phyloP scores from a whole-genome alignment of 2,329 filamentous ascomycete genomes.

The Leptographium lundbergii region DNA sequence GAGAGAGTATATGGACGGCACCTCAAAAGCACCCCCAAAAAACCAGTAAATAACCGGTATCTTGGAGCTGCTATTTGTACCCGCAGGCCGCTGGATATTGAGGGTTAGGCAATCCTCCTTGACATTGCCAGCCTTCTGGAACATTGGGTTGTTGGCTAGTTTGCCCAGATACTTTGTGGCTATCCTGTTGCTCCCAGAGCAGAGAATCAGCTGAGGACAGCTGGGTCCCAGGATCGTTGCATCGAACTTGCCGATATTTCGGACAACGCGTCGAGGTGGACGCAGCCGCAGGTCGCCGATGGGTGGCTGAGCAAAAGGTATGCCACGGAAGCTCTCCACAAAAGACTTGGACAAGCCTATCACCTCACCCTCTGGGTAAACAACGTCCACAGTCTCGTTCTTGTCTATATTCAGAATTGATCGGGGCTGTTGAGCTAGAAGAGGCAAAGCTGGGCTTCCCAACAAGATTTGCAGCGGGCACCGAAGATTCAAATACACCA shows the following conservation, averaged over 20 bases:
- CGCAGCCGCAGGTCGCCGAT: conserved; percentile 53
- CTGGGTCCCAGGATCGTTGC: conserved; percentile 44
- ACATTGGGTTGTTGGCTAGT: conserved; percentile 41
- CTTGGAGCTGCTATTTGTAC: conserved; percentile 39
- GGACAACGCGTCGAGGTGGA: conserved; percentile 49
- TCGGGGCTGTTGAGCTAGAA: too few relatives aligned
- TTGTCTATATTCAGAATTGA: not conserved
- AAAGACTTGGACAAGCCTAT: conserved; percentile 10
- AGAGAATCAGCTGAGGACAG: conserved; percentile 62
- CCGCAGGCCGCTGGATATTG: conserved; percentile 45
- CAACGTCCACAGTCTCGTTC: not conserved
- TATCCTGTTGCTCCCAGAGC: conserved; percentile 30
- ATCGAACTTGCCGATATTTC: conserved; percentile 45
- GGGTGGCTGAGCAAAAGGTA: conserved; percentile 63
- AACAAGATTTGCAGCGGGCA: not conserved
- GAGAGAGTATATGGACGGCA: not conserved
- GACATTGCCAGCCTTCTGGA: conserved; percentile 39
- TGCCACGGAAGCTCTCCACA: conserved; percentile 60
- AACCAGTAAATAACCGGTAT: conserved; percentile 61
- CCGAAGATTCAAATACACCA: not conserved
- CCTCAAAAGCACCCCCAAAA: conserved; percentile 52
- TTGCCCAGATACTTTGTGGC: conserved; percentile 33
- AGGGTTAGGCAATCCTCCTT: conserved; percentile 54
- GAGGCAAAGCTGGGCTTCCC: not conserved
- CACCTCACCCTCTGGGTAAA: conserved; percentile 9